phyloP scores from a whole-genome alignment of 2,329 filamentous ascomycete genomes.

The Fusarium equiseti region DNA sequence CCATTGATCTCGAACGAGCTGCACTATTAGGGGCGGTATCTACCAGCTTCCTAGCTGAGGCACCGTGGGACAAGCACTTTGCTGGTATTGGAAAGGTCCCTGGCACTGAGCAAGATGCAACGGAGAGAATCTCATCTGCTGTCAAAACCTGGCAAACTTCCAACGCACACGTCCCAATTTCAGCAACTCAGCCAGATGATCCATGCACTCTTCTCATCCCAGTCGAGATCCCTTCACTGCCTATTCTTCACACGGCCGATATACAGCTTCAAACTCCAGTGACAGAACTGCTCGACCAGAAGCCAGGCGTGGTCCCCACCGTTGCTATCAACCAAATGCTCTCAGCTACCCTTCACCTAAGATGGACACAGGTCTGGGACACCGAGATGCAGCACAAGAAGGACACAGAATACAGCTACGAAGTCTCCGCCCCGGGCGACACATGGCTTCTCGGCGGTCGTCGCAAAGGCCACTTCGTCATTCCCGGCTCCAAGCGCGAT shows the following conservation, averaged over 20 bases:
- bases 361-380: conserved; percentile 74
- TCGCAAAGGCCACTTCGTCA: conserved; percentile 81
- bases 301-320: conserved; percentile 56
- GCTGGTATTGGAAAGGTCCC: conserved; percentile 60
- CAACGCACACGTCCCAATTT: conserved; percentile 47
- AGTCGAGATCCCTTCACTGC: conserved; percentile 86
- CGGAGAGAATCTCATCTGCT: conserved; percentile 43
- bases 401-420: conserved; percentile 83
- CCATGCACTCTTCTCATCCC: conserved; percentile 82
- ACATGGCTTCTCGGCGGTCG: conserved; percentile 88
- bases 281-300: conserved; percentile 48
- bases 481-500: conserved; percentile 59
- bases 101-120: conserved; percentile 51
- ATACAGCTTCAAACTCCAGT: conserved; percentile 64
- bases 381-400: conserved; percentile 56
- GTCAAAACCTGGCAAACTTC: conserved; percentile 53
- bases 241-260: conserved; percentile 84
- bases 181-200: conserved; percentile 48
- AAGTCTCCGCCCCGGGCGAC: conserved; percentile 79
- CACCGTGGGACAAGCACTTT: conserved; percentile 64
- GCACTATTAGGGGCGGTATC: conserved; percentile 65
- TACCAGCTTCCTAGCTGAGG: conserved; percentile 60
- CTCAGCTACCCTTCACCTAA: conserved; percentile 70
- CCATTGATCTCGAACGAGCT: conserved; percentile 67
- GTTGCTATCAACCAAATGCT: conserved; percentile 74